phyloP scores from a whole-genome alignment of 176 grass and related monocot species.

The Themeda triandra region DNA sequence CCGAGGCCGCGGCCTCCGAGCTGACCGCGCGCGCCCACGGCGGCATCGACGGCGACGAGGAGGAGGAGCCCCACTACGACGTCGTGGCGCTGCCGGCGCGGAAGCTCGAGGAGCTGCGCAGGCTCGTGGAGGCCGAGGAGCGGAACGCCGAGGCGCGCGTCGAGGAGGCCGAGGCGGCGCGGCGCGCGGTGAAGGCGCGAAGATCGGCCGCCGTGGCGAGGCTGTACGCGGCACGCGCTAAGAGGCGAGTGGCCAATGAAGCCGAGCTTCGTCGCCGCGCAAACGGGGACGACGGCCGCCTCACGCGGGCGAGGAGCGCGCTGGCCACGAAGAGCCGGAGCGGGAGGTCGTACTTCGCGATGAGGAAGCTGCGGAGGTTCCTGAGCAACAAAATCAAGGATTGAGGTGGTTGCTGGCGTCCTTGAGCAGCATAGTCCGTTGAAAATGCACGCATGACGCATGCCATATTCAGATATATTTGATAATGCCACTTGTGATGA shows the following conservation, averaged over 20 bases:
- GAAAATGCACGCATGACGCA: too few relatives aligned
- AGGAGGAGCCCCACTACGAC: not conserved
- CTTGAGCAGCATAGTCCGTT: not conserved
- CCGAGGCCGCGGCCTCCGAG: constrained; percentile 5
- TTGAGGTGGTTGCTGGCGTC: not conserved
- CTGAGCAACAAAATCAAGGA: not conserved
- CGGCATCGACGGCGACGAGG: not conserved
- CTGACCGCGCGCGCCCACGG: not conserved
- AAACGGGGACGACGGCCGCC: not conserved
- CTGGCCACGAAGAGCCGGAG: not conserved
- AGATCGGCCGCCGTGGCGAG: constrained; percentile 30
- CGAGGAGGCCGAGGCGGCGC: constrained; percentile 10
- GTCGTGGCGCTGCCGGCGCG: constrained; percentile 33
- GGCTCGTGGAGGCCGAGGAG: constrained; percentile 24
- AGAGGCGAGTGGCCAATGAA: not conserved
- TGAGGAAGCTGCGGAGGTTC: constrained; percentile 30
- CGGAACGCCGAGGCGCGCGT: constrained; percentile 23
- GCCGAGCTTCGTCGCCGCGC: not conserved
- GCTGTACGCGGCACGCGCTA: constrained; percentile 20
- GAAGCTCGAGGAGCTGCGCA: constrained; percentile 22
- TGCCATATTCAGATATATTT: too few relatives aligned
- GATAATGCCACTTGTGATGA: too few relatives aligned
- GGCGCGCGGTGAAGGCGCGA: constrained; percentile 24
- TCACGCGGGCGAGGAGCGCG: not conserved
- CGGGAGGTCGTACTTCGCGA: not conserved